Evolutionary conservation across 2,329 filamentous ascomycete species (phyloP).

Genomic region (Diaporthe sp.): DNA sequence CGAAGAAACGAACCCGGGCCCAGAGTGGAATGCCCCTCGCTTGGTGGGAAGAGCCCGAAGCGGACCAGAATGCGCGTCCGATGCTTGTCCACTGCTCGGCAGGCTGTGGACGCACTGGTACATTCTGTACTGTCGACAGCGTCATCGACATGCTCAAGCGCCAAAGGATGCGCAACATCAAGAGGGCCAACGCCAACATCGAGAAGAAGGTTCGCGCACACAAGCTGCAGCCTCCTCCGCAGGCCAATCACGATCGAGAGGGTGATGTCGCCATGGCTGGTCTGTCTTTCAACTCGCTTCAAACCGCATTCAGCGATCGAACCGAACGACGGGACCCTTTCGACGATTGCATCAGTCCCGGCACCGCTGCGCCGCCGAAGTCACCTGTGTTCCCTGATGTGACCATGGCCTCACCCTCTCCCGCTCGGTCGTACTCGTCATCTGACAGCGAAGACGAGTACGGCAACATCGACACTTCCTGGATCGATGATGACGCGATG

Average conservation of each 20-base stretch:
- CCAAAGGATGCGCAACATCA: slow-evolving; percentile 65
- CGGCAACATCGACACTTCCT: slow-evolving; percentile 63
- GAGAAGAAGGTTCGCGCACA: slow-evolving; percentile 38
- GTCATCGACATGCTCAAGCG: slow-evolving; percentile 97
- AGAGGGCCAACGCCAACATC: slow-evolving; percentile 45
- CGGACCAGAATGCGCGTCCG: slow-evolving; percentile 68
- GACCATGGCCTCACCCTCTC: slow-evolving; percentile 40
- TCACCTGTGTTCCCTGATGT: slow-evolving; percentile 46
- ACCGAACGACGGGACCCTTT: slow-evolving; percentile 23
- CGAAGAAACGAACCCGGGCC: slow-evolving; percentile 40
- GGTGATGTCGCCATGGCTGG: slow-evolving; percentile 61
- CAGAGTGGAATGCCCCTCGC: slow-evolving; percentile 50
- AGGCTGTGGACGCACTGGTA: slow-evolving; percentile 94
- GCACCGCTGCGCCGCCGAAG: slow-evolving; percentile 33
- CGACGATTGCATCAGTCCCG: slow-evolving; percentile 37
- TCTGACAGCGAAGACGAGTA: slow-evolving; percentile 38
- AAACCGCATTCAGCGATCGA: slow-evolving; percentile 6
- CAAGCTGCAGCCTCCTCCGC: slow-evolving; percentile 39
- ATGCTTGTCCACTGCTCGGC: slow-evolving; percentile 96
- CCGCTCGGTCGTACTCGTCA: slow-evolving; percentile 10
- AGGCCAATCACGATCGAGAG: slow-evolving; percentile 50
- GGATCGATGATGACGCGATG: slow-evolving; percentile 76
- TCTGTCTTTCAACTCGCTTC: slow-evolving; percentile 24
- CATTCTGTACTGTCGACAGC: slow-evolving; percentile 96
- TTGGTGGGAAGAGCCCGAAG: slow-evolving; percentile 72